Base-by-base conservation (phyloP, 768 basidiomycete genomes). In the Macrolepiota fuliginosa region DNA sequence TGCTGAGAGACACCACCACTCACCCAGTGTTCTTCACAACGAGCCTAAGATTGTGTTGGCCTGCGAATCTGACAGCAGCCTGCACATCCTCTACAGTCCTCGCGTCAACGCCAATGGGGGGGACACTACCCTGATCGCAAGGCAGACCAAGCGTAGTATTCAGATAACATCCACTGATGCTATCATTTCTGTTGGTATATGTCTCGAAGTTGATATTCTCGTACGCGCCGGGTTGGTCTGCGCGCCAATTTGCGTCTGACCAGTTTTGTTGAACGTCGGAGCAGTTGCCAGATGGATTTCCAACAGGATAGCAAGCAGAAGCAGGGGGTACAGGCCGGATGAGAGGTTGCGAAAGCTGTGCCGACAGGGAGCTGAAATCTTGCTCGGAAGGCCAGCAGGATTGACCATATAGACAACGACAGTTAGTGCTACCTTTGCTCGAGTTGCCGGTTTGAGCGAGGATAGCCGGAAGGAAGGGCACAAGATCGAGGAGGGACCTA, bases 101-200 rank as follows among this genome's bases (percentile, higher is more conserved):
- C 0, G 77, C 77, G 56, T 81, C 77, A 0, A 80, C 78, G 1
- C 75, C 77, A 15, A 75, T 63, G 2, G 75, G 70, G 1, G 81
- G 74, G 1, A 82, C 72, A 51, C 73, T 76, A 13, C 81, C 81
- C 63, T 81, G 81, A 1, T 69, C 66, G 58, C 81, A 83, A 6
- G 77, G 73, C 13, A 72, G 40, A 5, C 75, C 76, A 1, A 80
- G 65, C 17, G 42, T 45, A 45, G 42, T 45, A 6, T 45, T 45
- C 42, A 42, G 15, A 42, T 42, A 42, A 15, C 40, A 42, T 4
- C 17, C 40, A 15, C 40, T 42, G 15, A 42, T 42, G 40, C 40
- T 42, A 15, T 13, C 40, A n/a, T 42, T 42, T 6, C 40, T 42
- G 5, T 17, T 15, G 2, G 17, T 42, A n/a, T 42, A 42, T 17